These are phyloP conservation scores for Suillus decipiens DNA, from an alignment of 768 basidiomycete genomes.

Conservation along the genomic window DNA sequence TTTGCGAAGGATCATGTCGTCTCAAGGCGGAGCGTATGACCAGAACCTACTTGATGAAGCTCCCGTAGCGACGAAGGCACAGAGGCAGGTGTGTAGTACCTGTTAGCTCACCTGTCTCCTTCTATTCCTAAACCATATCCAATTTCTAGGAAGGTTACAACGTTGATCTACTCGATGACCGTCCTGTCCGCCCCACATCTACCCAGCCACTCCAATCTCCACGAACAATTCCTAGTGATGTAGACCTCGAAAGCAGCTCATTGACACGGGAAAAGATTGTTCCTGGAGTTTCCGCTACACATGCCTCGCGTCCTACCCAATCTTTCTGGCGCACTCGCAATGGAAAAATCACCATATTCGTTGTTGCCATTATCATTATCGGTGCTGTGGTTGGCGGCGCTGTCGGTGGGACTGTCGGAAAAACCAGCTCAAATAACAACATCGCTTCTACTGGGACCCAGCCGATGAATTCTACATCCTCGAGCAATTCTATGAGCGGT, in stretches of 20 bases:
- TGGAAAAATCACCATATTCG: conserved; percentile 41
- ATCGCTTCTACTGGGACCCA: neutral
- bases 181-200: conserved; percentile 21
- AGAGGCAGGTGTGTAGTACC: conserved; percentile 39
- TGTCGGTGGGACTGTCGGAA: conserved; percentile 50
- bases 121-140: neutral
- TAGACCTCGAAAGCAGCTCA: conserved; percentile 15
- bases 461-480: neutral
- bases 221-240: conserved; percentile 14
- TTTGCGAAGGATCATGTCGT: conserved; percentile 24
- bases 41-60: conserved; percentile 40
- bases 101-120: conserved; percentile 4
- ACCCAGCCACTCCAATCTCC: conserved; percentile 20
- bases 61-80: conserved; percentile 44
- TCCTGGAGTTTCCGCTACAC: neutral
- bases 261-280: conserved; percentile 16
- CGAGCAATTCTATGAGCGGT: too few species aligned
- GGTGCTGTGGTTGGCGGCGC: conserved; percentile 59
- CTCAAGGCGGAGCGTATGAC: conserved; percentile 34
- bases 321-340: conserved; percentile 54
- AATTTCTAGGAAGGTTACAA: conserved; percentile 53
- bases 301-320: conserved; percentile 8
- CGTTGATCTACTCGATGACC: conserved; percentile 43
- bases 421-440: conserved; percentile 13
- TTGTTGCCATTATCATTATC: conserved; percentile 44